These are phyloP conservation scores for Aspergillus puulaauensis DNA, from an alignment of 2,329 filamentous ascomycete species.

Conservation along the genomic window DNA sequence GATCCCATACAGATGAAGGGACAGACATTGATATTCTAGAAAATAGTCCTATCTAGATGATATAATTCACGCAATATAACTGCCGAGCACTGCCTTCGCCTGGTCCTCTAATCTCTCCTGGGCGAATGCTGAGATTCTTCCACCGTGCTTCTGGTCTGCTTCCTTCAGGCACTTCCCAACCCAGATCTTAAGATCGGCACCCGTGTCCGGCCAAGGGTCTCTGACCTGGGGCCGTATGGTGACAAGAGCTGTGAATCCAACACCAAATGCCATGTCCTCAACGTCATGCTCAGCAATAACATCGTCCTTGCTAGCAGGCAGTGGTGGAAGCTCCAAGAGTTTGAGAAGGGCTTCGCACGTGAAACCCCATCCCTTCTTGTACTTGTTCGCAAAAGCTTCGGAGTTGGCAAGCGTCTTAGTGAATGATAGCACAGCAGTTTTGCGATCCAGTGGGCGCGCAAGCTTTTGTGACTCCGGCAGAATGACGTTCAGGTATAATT, in stretches of 20 bases:
- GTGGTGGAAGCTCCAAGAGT: conserved; percentile 83
- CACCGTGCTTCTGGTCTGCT: conserved; percentile 71
- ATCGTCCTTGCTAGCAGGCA: conserved; percentile 69
- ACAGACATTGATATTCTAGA: not conserved
- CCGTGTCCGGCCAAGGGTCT: conserved; percentile 85
- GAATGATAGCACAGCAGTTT: conserved; percentile 87
- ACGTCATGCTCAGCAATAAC: conserved; percentile 84
- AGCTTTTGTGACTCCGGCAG: conserved; percentile 87
- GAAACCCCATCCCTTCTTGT: conserved; percentile 85
- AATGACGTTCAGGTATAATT: conserved; percentile 83
- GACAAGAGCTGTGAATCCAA: conserved; percentile 90
- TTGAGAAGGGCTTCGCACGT: conserved; percentile 89
- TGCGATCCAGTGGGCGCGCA: conserved; percentile 82
- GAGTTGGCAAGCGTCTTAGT: conserved; percentile 90
- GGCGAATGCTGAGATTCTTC: conserved; percentile 70
- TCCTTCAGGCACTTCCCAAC: conserved; percentile 77
- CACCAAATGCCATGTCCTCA: conserved; percentile 91
- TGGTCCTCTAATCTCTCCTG: conserved; percentile 67
- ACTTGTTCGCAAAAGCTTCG: conserved; percentile 75
- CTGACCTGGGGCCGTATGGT: conserved; percentile 73
- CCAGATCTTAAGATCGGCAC: conserved; percentile 75
- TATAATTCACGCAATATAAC: conserved; percentile 44
- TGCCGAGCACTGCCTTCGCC: conserved; percentile 48
- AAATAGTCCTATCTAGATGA: not conserved
- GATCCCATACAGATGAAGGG: not conserved